A percentile compares a stretch with the other conserved stretches of the same genome.
Evolutionary conservation across 208 protist genomes (phyloP).

Genomic region (Acanthamoeba lenticulata): DNA sequence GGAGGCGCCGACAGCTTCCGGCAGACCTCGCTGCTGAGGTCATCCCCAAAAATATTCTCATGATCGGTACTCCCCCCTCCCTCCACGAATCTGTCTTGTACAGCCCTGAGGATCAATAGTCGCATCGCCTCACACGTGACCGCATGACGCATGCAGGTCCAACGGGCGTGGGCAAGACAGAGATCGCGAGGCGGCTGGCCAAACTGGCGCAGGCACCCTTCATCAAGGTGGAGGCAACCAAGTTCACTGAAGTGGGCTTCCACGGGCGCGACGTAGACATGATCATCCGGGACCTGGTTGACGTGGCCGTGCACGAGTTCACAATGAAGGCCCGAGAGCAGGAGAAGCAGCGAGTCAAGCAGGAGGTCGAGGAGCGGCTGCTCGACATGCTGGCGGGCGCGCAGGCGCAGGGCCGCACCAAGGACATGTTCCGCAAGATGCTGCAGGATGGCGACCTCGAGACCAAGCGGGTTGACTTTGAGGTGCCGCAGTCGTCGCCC

Average conservation of each 20-base stretch:
- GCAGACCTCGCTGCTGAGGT: constrained; percentile 71
- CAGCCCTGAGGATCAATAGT: too few relatives aligned
- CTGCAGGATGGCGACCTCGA: constrained; percentile 93
- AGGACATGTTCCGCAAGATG: constrained; percentile 91
- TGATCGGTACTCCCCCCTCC: constrained; percentile 77
- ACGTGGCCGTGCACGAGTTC: constrained; percentile 92
- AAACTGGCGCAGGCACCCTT: constrained; percentile 97
- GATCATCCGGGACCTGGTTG: constrained; percentile 97
- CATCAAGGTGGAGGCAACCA: constrained; percentile 98
- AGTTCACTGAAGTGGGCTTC: constrained; percentile 97
- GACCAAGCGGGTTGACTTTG: constrained; percentile 90
- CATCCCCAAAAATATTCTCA: constrained; percentile 88
- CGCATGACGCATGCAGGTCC: constrained; percentile 74
- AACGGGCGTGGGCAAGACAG: constrained; percentile 88
- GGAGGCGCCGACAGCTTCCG: constrained; percentile 69
- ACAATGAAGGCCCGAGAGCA: constrained; percentile 59
- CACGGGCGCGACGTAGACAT: constrained; percentile 94
- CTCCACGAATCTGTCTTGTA: too few relatives aligned
- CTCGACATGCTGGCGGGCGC: constrained; percentile 73
- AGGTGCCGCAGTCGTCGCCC: constrained; percentile 24
- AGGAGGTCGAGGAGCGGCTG: constrained; percentile 89
- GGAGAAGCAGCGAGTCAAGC: constrained; percentile 91
- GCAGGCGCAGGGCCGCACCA: not conserved
- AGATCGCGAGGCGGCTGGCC: constrained; percentile 96
- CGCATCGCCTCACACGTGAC: too few relatives aligned